Base-by-base conservation (phyloP, 371 early-diverging fungal genomes). In the Umbelopsis sp. region DNA sequence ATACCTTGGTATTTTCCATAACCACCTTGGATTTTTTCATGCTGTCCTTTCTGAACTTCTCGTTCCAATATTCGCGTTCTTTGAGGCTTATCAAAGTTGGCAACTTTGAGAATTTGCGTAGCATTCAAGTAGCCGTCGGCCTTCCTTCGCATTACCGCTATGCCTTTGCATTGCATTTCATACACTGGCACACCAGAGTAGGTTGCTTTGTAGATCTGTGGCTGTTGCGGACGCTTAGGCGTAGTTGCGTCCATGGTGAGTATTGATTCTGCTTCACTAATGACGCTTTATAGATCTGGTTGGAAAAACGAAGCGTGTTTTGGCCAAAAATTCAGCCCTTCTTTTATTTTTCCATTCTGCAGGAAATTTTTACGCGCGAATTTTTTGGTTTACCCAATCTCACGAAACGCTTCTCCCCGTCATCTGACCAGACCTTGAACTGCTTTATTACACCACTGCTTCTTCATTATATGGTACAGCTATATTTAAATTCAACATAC, bases 1-100 rank as follows among this genome's bases (percentile, higher is more conserved):
- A 89, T 95, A 70, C 97, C 97, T 82, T 97, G 96, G 74, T 95
- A 96, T 81, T 96, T 96, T 37, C 97, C 97, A 69, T 97, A 96
- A 12, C 97, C 97, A 16, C 97, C 97, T 78, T 96, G 97, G 6
- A 97, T 91, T 75, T 96, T 96, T 66, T 97, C 97, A 70, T 93
- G 95, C 50, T 82, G 77, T 9, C 94, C 95, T 0, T 72, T 85
- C 69, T 89, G 88, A 2, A 96, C 89, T 72, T 94, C 95, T 66
- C 88, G 84, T 74, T 97, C 97, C 50, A 97, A 78, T 69, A 97
- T 95, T 67, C 93, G 89, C 20, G 96, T 95, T 41, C 97, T 83
- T 68, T 87, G 86, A 2, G 91, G 92, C 85, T 97, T 96, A 63
- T 96, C 96, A 66, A 96, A 87, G 35, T 89, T 90, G 16, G 96